A percentile compares a stretch with the other conserved stretches of the same genome.
Evolutionary conservation across 2,329 filamentous ascomycete species (phyloP).

Genomic region (Aspergillus uvarum): DNA sequence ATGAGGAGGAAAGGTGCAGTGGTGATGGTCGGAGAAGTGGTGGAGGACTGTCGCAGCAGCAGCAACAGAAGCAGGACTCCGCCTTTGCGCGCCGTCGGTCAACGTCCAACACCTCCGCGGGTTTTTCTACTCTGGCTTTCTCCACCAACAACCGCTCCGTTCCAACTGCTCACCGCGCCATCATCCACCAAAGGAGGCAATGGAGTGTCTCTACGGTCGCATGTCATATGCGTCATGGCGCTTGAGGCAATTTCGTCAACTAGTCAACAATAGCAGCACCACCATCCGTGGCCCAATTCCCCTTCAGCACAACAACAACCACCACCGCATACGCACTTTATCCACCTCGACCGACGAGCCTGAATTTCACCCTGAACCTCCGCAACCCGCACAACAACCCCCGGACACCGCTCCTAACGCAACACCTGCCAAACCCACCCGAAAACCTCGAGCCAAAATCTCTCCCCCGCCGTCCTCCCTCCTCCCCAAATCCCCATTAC

Average conservation of each 20-base stretch:
- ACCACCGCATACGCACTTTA: background rate
- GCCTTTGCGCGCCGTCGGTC: background rate
- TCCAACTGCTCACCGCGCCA: no score
- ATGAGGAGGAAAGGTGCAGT: constrained; percentile 1
- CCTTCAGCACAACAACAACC: background rate
- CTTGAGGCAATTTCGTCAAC: constrained; percentile 25
- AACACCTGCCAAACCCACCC: background rate
- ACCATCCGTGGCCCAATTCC: background rate
- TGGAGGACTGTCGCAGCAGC: no score
- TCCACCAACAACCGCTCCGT: constrained; percentile 6
- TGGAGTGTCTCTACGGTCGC: constrained; percentile 28
- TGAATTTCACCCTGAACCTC: constrained; percentile 4
- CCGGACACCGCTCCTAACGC: background rate
- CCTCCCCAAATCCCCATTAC: constrained; percentile 39
- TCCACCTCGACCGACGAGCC: constrained; percentile 10
- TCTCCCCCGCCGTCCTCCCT: constrained; percentile 28
- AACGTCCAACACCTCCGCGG: background rate
- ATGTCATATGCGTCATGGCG: constrained; percentile 37
- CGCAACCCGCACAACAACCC: background rate
- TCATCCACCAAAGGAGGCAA: constrained; percentile 10
- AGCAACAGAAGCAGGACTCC: background rate
- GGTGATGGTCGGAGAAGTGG: no score
- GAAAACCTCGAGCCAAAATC: background rate
- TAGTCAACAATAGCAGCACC: constrained; percentile 14
- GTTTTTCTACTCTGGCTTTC: constrained; percentile 11